These are phyloP conservation scores for Yamagishiella unicocca DNA, from an alignment of 139 green algal genomes.

Conservation along the genomic window DNA sequence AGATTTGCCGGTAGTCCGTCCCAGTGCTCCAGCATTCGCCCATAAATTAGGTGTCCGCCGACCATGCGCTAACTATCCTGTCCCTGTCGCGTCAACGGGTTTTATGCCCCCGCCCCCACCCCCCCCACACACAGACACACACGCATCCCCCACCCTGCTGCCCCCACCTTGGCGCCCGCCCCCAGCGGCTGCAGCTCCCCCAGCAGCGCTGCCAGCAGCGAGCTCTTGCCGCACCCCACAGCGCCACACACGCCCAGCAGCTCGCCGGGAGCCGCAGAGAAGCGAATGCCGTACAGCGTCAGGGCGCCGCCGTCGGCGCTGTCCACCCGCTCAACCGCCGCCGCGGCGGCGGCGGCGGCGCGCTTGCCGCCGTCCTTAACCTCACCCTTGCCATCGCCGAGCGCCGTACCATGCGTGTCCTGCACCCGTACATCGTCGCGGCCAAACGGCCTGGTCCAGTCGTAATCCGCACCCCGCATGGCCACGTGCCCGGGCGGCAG, in stretches of 20 bases:
- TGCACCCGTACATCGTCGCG: neutral
- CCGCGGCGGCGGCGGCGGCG: no score
- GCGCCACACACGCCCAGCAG: constrained; percentile 80
- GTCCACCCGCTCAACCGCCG: neutral
- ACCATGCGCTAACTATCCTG: no score
- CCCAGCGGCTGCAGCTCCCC: constrained; percentile 80
- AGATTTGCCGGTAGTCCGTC: no score
- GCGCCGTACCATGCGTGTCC: constrained; percentile 11
- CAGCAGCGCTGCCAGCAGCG: constrained; percentile 83
- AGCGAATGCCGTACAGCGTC: constrained; percentile 65
- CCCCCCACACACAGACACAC: neutral
- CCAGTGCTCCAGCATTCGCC: no score
- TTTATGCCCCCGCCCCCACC: neutral
- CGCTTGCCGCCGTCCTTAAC: no score
- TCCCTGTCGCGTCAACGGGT: no score
- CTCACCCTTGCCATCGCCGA: neutral
- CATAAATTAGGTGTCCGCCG: no score
- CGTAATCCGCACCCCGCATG: constrained; percentile 70
- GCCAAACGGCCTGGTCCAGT: constrained; percentile 64
- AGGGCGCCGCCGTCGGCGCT: neutral
- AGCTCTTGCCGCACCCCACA: constrained; percentile 80
- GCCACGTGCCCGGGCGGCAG: constrained; percentile 54
- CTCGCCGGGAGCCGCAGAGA: constrained; percentile 69
- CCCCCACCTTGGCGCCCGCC: constrained; percentile 4
- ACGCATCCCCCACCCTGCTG: neutral